Conservation (phyloP, 306 rosid genomes). For the Potentilla sterilis region DNA sequence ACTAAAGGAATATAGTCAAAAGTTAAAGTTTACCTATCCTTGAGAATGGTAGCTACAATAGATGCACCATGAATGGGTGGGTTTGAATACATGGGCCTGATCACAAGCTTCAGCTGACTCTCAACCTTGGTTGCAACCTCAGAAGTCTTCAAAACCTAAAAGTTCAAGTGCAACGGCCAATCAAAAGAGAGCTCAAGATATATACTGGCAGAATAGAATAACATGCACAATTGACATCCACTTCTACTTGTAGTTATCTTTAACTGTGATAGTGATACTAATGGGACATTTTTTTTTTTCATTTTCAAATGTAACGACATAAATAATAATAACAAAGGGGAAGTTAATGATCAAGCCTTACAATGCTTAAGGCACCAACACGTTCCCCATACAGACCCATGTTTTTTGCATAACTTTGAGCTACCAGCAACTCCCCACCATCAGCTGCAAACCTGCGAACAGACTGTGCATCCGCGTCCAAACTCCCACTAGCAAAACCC, state of each 20-base stretch:
- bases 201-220: not conserved
- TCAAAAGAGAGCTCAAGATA: not conserved
- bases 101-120: slow-evolving; percentile 95
- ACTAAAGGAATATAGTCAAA: not conserved
- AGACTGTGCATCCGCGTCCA: slow-evolving; percentile 86
- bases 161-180: slow-evolving; percentile 12
- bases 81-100: slow-evolving; percentile 96
- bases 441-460: slow-evolving; percentile 91
- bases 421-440: slow-evolving; percentile 87
- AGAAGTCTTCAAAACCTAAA: slow-evolving; percentile 74
- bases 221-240: not conserved
- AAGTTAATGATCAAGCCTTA: slow-evolving; percentile 36
- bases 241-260: not conserved
- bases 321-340: not conserved
- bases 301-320: not conserved
- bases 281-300: not conserved
- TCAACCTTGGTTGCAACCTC: slow-evolving; percentile 86
- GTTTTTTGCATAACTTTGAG: slow-evolving; percentile 98
- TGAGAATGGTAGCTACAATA: slow-evolving; percentile 87
- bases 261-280: not conserved
- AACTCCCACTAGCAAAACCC: slow-evolving; percentile 99
- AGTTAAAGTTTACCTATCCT: slow-evolving; percentile 60
- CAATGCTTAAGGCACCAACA: slow-evolving; percentile 95
- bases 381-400: slow-evolving; percentile 98
- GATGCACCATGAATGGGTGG: slow-evolving; percentile 99